A percentile compares a stretch with the other conserved stretches of the same genome.
These are phyloP conservation scores for Trichophaea hybrida DNA, from an alignment of 2,329 filamentous ascomycete genomes.

Conservation along the genomic window DNA sequence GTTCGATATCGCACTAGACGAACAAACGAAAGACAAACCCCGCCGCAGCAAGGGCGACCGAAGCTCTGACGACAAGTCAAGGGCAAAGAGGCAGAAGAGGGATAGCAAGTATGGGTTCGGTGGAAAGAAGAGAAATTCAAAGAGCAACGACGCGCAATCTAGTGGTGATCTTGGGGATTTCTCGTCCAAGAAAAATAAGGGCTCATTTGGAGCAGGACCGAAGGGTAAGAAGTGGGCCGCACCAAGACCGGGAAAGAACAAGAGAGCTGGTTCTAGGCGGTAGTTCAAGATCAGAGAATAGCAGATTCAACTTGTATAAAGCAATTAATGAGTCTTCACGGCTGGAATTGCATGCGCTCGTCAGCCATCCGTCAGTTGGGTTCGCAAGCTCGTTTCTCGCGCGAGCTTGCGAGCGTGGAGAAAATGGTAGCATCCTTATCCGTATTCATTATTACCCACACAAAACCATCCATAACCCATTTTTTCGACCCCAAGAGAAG, in stretches of 20 bases:
- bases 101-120: slow-evolving; percentile 90
- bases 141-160: slow-evolving; percentile 78
- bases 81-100: slow-evolving; percentile 77
- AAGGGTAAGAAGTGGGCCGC: slow-evolving; percentile 28
- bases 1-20: slow-evolving; percentile 80
- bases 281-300: background rate
- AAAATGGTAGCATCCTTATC: no score
- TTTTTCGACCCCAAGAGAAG: background rate
- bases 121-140: slow-evolving; percentile 81
- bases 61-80: slow-evolving; percentile 33
- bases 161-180: slow-evolving; percentile 70
- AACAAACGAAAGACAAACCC: slow-evolving; percentile 40
- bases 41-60: slow-evolving; percentile 31
- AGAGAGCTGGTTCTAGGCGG: slow-evolving; percentile 26
- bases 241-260: slow-evolving; percentile 33
- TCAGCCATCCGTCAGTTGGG: no score
- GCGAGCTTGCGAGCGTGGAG: no score
- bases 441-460: no score
- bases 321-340: background rate
- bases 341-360: background rate
- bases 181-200: slow-evolving; percentile 76
- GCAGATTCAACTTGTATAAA: background rate
- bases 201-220: slow-evolving; percentile 20
- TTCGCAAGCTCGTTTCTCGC: no score
- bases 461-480: background rate